Evolutionary conservation across 176 grass and related monocot genomes (phyloP).

Genomic region (Zea luxurians): DNA sequence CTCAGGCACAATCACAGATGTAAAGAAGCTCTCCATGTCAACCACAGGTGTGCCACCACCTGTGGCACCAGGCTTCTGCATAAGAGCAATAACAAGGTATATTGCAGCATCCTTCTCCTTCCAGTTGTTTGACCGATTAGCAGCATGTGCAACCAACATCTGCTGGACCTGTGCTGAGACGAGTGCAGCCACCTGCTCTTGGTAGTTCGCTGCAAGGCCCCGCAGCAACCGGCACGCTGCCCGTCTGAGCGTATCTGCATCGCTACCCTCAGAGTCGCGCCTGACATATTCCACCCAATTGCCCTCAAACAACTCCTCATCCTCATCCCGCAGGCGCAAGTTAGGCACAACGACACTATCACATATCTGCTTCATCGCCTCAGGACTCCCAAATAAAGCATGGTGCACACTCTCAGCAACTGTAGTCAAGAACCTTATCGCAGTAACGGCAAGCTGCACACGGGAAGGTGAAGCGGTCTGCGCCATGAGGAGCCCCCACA

Average conservation of each 20-base stretch:
- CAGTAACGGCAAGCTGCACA: constrained; percentile 69
- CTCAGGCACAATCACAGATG: constrained; percentile 83
- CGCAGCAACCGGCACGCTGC: constrained; percentile 80
- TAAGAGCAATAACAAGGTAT: constrained; percentile 84
- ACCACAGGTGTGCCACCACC: constrained; percentile 61
- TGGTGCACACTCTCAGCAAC: constrained; percentile 93
- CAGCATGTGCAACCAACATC: constrained; percentile 71
- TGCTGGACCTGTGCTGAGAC: constrained; percentile 78
- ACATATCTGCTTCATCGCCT: constrained; percentile 78
- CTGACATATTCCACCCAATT: constrained; percentile 96
- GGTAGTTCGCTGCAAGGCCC: constrained; percentile 79
- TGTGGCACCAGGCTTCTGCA: constrained; percentile 72
- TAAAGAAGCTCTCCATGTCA: constrained; percentile 92
- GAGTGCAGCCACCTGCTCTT: constrained; percentile 74
- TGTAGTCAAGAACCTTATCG: constrained; percentile 92
- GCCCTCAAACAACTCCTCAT: constrained; percentile 89
- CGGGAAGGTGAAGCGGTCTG: constrained; percentile 49
- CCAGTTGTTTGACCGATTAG: constrained; percentile 70
- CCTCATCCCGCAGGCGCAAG: constrained; percentile 81
- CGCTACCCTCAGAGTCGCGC: constrained; percentile 87
- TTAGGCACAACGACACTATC: constrained; percentile 93
- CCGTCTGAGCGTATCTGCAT: constrained; percentile 77
- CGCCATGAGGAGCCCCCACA: constrained; percentile 79
- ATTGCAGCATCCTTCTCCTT: constrained; percentile 97
- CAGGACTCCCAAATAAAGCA: constrained; percentile 64